Percentiles rank a stretch among this genome's conserved stretches.
Evolutionary conservation across 306 rosid species (phyloP).

Genomic region (Begonia masoniana): DNA sequence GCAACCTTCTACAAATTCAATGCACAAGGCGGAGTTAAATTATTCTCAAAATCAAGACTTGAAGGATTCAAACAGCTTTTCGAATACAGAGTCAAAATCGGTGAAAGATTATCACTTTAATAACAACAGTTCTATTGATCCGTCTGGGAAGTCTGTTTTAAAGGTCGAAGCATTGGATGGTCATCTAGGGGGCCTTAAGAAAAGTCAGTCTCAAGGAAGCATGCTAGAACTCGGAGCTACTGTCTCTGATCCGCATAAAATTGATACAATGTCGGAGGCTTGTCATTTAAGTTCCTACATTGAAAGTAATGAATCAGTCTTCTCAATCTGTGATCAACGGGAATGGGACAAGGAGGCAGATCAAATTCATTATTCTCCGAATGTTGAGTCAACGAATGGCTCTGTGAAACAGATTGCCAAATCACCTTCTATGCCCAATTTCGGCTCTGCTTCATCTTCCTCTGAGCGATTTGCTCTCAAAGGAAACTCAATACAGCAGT

Average conservation of each 20-base stretch:
- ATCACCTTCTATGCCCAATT: conserved; percentile 50
- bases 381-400: conserved; percentile 30
- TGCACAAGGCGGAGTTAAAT: conserved; percentile 31
- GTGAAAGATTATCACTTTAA: too few species aligned
- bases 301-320: conserved; percentile 28
- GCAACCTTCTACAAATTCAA: conserved; percentile 36
- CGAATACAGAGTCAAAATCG: too few species aligned
- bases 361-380: conserved; percentile 32
- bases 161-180: conserved; percentile 15
- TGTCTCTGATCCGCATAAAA: conserved; percentile 17
- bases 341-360: conserved; percentile 38
- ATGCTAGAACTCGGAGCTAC: conserved; percentile 31
- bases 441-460: conserved; percentile 24
- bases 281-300: conserved; percentile 18
- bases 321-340: conserved; percentile 33
- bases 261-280: conserved; percentile 11
- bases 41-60: conserved; percentile 24
- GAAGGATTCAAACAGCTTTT: conserved; percentile 9
- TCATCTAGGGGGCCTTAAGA: conserved; percentile 24
- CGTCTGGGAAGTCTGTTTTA: conserved; percentile 5
- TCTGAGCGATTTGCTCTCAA: conserved; percentile 13
- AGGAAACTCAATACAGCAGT: conserved; percentile 16
- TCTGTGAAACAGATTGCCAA: conserved; percentile 27
- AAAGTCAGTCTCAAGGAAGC: conserved; percentile 57
- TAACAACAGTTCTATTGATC: conserved; percentile 6